phyloP scores from a whole-genome alignment of 768 basidiomycete genomes.

The Termitomyces sp. region DNA sequence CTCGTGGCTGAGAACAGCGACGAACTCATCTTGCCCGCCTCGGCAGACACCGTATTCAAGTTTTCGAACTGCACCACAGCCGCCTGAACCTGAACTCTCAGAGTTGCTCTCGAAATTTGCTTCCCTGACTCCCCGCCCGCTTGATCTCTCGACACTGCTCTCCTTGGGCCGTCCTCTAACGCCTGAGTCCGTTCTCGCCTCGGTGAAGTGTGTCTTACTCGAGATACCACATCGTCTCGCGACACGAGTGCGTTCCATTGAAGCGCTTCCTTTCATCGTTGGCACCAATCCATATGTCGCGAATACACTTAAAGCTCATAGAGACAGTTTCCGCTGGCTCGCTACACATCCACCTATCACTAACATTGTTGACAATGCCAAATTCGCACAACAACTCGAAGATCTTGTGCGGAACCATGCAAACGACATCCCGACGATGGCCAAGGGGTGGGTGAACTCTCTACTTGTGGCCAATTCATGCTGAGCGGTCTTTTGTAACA shows the following conservation, averaged over 20 bases:
- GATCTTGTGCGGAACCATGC: slow-evolving; percentile 71
- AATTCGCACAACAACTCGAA: slow-evolving; percentile 64
- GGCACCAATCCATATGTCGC: slow-evolving; percentile 87
- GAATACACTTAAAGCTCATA: slow-evolving; percentile 60
- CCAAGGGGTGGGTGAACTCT: slow-evolving; percentile 59
- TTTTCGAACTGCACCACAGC: slow-evolving; percentile 39
- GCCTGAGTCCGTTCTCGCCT: slow-evolving; percentile 61
- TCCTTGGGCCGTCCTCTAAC: slow-evolving; percentile 75
- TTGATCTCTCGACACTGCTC: slow-evolving; percentile 68
- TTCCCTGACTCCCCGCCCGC: slow-evolving; percentile 51
- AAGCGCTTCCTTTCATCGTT: slow-evolving; percentile 80
- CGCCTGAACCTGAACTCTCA: slow-evolving; percentile 46
- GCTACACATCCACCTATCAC: slow-evolving; percentile 62
- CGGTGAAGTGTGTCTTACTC: slow-evolving; percentile 66
- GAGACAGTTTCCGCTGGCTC: slow-evolving; percentile 63
- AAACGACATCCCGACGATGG: slow-evolving; percentile 87
- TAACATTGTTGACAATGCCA: slow-evolving; percentile 62
- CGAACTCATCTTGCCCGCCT: slow-evolving; percentile 3
- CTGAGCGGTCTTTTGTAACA: not conserved
- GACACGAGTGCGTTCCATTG: slow-evolving; percentile 66
- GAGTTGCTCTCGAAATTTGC: slow-evolving; percentile 60
- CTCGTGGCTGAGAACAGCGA: slow-evolving; percentile 4
- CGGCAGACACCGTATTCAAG: slow-evolving; percentile 13
- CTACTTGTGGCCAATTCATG: not conserved
- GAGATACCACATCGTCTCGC: slow-evolving; percentile 79